phyloP scores from a whole-genome alignment of 805 yeast species.

The Saccharomycopsis selenospora region DNA sequence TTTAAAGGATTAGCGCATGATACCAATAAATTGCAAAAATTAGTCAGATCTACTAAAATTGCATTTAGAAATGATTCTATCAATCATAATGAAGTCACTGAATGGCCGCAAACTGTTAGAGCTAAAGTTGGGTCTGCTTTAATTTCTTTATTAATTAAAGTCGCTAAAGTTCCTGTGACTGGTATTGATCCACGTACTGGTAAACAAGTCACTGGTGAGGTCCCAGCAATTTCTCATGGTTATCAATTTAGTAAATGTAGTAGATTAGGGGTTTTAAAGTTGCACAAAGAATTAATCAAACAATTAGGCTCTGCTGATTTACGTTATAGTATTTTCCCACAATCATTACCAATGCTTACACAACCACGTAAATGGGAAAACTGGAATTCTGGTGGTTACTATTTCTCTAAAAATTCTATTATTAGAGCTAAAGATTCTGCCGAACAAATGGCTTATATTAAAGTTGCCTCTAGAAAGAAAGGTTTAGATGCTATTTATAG shows the following conservation, averaged over 20 bases:
- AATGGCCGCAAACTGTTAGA: constrained; percentile 50
- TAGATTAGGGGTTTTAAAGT: constrained; percentile 70
- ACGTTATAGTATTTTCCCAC: constrained; percentile 70
- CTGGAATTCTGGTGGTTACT: constrained; percentile 80
- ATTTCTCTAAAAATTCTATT: constrained; percentile 52
- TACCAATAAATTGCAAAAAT: constrained; percentile 35
- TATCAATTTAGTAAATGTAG: constrained; percentile 76
- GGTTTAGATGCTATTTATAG: constrained; percentile 60
- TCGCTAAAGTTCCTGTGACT: constrained; percentile 72
- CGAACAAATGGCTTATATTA: constrained; percentile 83
- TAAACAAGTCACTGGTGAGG: constrained; percentile 54
- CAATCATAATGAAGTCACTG: constrained; percentile 30
- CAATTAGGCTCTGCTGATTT: constrained; percentile 61
- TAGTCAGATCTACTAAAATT: constrained; percentile 33
- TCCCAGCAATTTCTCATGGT: constrained; percentile 87
- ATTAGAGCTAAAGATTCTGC: constrained; percentile 79
- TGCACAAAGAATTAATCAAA: constrained; percentile 62
- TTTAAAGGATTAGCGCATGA: constrained; percentile 46
- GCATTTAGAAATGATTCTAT: constrained; percentile 32
- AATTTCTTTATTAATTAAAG: constrained; percentile 66
- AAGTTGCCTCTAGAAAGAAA: constrained; percentile 70
- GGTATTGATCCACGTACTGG: constrained; percentile 80
- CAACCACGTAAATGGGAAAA: constrained; percentile 85
- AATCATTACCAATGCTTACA: constrained; percentile 84
- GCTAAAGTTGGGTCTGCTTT: constrained; percentile 80